Evolutionary conservation across 1,284 basidiomycete species (phyloP).

Genomic region (Trichosporon faecale): DNA sequence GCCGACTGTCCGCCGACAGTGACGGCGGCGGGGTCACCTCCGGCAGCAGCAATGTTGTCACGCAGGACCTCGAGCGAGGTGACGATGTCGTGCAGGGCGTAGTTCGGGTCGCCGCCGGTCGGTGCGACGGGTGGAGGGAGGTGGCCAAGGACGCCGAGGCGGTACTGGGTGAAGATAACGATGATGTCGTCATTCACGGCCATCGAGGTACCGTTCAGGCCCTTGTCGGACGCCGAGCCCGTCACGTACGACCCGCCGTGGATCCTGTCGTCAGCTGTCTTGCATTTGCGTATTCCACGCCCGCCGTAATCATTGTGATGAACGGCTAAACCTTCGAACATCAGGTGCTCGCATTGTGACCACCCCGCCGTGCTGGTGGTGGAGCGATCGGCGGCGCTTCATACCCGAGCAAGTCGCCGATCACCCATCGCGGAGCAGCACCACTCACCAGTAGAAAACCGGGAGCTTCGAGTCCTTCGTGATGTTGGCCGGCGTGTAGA

Average conservation of each 20-base stretch:
- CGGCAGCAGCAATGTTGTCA: slow-evolving; percentile 57
- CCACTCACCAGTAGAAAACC: slow-evolving; percentile 61
- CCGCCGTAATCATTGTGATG: too few species aligned
- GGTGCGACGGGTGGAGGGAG: slow-evolving; percentile 57
- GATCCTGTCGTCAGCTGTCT: slow-evolving; percentile 58
- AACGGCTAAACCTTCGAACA: neutral
- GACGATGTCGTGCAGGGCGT: slow-evolving; percentile 70
- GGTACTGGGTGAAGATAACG: slow-evolving; percentile 71
- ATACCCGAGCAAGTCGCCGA: neutral
- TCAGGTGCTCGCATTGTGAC: too few species aligned
- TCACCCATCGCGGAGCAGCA: neutral
- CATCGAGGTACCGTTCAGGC: slow-evolving; percentile 72
- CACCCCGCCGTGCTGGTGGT: neutral
- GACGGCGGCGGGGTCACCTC: slow-evolving; percentile 63
- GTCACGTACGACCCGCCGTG: slow-evolving; percentile 81
- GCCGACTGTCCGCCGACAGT: slow-evolving; percentile 86
- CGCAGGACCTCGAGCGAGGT: slow-evolving; percentile 59
- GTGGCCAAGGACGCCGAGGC: slow-evolving; percentile 59
- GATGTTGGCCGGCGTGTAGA: slow-evolving; percentile 62
- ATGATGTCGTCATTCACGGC: slow-evolving; percentile 70
- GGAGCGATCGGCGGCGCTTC: neutral
- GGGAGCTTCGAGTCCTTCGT: slow-evolving; percentile 49
- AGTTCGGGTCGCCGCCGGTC: slow-evolving; percentile 61
- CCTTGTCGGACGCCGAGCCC: slow-evolving; percentile 67
- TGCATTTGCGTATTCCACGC: neutral